Base-by-base conservation (phyloP, 441 rosid species). In the Gossypium laxum region DNA sequence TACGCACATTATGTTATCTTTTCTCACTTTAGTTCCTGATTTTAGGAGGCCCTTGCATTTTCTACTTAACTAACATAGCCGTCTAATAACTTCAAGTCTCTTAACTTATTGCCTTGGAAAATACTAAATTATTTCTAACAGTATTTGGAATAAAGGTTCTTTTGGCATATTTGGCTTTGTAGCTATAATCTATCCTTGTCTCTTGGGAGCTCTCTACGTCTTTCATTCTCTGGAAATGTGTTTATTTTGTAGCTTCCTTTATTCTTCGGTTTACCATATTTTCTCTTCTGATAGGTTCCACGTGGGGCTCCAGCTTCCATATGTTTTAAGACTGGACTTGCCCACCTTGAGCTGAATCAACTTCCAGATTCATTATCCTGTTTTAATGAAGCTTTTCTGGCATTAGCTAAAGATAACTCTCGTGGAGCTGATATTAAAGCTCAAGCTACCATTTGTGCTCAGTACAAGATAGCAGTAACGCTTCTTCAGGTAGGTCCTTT, bases 391-490 rank as follows among this genome's bases (percentile, higher is more conserved):
- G 97, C 96, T 74, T 94, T 94, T 85, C 84, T 94, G 58, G 99
- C 98, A 63, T 86, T 92, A 38, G 97, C 99, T 19, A 94, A 92
- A 87, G 98, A 94, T 81, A 81, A 87, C 57, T 92, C 98, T 66
- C 96, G 97, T 76, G 99, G 99, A 54, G 96, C 88, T 24, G 98
- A 92, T 81, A 87, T 92, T 73, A 92, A 90, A 82, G 91, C 99
- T 74, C 99, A 94, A 83, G 98, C 92, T 45, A 94, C 99, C 60
- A 94, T 94, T 75, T 89, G 92, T 84, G 98, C 96, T 62, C 99
- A 90, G 82, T 94, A 92, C 89, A 94, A 94, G 84, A 89, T 91
- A 66, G 96, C 97, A 1, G 98, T 92, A 38, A 92, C 91, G 66
- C 89, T 94, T 79, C 89, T 94, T 70, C 85, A 86, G 97, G 97